Evolutionary conservation across 192 early-diverging fungal genomes (phyloP).

Genomic region (Linderina pennispora): DNA sequence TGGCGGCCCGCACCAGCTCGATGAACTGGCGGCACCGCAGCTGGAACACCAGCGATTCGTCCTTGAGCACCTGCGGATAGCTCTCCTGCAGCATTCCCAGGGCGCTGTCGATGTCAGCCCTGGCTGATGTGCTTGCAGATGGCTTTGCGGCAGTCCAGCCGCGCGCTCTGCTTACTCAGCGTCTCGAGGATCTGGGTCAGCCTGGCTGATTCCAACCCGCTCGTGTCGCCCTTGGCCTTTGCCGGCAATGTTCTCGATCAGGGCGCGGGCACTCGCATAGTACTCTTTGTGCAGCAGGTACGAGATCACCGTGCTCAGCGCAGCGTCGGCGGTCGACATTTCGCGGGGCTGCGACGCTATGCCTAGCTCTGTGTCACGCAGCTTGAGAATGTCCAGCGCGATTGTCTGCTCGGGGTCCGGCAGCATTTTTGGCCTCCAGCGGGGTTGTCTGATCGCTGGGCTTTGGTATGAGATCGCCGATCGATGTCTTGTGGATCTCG

Average conservation of each 20-base stretch:
- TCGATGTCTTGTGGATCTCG: conserved; percentile 1
- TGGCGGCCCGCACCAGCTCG: conserved; percentile 63
- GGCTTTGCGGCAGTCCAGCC: conserved; percentile 21
- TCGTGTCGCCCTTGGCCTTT: conserved; percentile 4
- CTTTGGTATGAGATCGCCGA: too few relatives aligned
- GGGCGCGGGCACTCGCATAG: conserved; percentile 64
- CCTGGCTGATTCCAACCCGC: not conserved
- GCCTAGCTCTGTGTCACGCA: conserved; percentile 2
- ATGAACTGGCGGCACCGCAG: conserved; percentile 83
- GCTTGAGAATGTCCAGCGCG: not conserved
- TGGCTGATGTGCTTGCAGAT: conserved; percentile 55
- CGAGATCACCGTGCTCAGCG: conserved; percentile 57
- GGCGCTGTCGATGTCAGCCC: conserved; percentile 74
- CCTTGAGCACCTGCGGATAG: conserved; percentile 64
- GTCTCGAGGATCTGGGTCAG: conserved; percentile 13
- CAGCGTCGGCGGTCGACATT: conserved; percentile 10
- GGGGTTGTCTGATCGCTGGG: too few relatives aligned
- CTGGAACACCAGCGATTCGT: conserved; percentile 65
- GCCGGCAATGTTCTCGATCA: conserved; percentile 46
- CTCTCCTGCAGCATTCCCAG: conserved; percentile 56
- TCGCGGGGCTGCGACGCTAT: not conserved
- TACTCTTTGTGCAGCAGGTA: conserved; percentile 86
- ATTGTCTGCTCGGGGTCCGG: too few relatives aligned
- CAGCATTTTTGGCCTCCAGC: too few relatives aligned
- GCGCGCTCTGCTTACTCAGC: conserved; percentile 27